These are phyloP conservation scores for Corynespora cassiicola DNA, from an alignment of 2,329 filamentous ascomycete genomes.

Conservation along the genomic window DNA sequence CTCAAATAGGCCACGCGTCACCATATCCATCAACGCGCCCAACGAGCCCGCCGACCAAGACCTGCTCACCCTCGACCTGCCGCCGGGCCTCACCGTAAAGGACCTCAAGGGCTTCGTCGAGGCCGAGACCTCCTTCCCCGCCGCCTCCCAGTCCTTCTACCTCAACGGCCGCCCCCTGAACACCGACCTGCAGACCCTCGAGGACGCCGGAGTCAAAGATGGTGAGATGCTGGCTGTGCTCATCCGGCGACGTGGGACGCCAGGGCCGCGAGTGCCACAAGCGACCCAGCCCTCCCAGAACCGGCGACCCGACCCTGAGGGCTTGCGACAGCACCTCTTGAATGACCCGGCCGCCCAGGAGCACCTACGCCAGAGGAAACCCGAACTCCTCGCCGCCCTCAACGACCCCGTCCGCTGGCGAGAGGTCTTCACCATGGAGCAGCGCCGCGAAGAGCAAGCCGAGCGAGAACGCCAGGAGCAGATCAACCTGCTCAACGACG, in stretches of 20 bases:
- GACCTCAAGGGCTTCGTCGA: slow-evolving; percentile 88
- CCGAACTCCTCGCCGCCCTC: slow-evolving; percentile 77
- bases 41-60: slow-evolving; percentile 72
- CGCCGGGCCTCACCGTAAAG: slow-evolving; percentile 80
- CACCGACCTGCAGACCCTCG: slow-evolving; percentile 80
- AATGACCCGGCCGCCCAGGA: slow-evolving; percentile 76
- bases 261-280: slow-evolving; percentile 24
- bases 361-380: slow-evolving; percentile 74
- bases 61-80: slow-evolving; percentile 82
- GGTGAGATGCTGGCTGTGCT: slow-evolving; percentile 93
- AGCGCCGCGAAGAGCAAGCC: slow-evolving; percentile 73
- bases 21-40: slow-evolving; percentile 81
- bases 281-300: slow-evolving; percentile 9
- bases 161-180: slow-evolving; percentile 84
- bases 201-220: slow-evolving; percentile 80
- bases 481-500: slow-evolving; percentile 85
- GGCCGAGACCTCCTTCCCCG: slow-evolving; percentile 78
- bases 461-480: slow-evolving; percentile 81
- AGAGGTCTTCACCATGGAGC: slow-evolving; percentile 71
- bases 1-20: slow-evolving; percentile 74
- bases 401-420: slow-evolving; percentile 80
- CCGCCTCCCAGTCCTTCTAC: slow-evolving; percentile 80
- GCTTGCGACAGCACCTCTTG: slow-evolving; percentile 81
- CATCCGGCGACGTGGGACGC: slow-evolving; percentile 55
- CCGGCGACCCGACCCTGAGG: slow-evolving; percentile 69